Percentiles rank a stretch among this genome's conserved stretches.
phyloP scores from a whole-genome alignment of 2,329 filamentous ascomycete genomes.

The Coleophoma eucalyptorum region DNA sequence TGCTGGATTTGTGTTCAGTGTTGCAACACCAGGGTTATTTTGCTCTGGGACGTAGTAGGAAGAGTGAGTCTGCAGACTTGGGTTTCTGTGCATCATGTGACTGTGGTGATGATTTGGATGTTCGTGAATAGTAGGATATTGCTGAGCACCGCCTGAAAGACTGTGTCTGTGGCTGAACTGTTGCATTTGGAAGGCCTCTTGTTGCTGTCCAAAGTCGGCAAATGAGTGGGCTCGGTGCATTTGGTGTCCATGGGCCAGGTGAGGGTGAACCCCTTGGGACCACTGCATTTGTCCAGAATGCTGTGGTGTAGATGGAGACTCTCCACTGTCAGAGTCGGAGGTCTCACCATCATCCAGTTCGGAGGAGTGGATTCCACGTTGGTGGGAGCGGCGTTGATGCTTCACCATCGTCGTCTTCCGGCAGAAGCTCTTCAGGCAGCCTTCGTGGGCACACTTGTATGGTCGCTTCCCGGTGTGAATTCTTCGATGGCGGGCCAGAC shows the following conservation, averaged over 20 bases:
- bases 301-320: constrained; percentile 55
- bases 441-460: constrained; percentile 54
- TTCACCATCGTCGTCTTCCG: constrained; percentile 70
- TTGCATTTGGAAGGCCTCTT: constrained; percentile 27
- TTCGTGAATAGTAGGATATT: constrained; percentile 37
- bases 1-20: constrained; percentile 51
- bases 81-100: constrained; percentile 32
- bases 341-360: constrained; percentile 36
- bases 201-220: constrained; percentile 47
- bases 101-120: constrained; percentile 29
- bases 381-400: constrained; percentile 59
- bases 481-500: constrained; percentile 50
- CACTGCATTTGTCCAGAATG: constrained; percentile 46
- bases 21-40: constrained; percentile 57
- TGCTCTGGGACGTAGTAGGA: constrained; percentile 54
- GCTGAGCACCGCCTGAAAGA: constrained; percentile 39
- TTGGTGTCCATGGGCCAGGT: constrained; percentile 19
- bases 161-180: constrained; percentile 43
- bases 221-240: constrained; percentile 50
- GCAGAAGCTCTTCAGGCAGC: constrained; percentile 51
- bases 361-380: constrained; percentile 51
- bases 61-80: constrained; percentile 23
- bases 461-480: constrained; percentile 71
- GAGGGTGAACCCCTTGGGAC: constrained; percentile 38
- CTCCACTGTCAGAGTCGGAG: constrained; percentile 37